Evolutionary conservation across 2,329 filamentous ascomycete genomes (phyloP).

Genomic region (Lasiodiplodia citricola): DNA sequence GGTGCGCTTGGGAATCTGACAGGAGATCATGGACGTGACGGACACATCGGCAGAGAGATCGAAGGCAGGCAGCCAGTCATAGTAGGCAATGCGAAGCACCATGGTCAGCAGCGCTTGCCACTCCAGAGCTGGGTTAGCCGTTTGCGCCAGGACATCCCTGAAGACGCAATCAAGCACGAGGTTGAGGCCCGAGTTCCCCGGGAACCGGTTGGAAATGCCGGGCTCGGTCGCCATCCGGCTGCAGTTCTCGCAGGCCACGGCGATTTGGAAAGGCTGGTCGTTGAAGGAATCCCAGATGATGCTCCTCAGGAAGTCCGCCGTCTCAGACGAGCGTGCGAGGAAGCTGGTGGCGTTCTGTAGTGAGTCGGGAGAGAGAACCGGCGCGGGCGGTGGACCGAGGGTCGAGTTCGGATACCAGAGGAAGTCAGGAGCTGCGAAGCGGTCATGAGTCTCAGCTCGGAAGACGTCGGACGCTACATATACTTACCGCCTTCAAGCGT

Average conservation of each 20-base stretch:
- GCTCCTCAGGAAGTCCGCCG: background rate
- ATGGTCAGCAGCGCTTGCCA: constrained; percentile 3
- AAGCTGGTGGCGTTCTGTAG: background rate
- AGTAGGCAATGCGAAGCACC: background rate
- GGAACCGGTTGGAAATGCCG: too few species aligned
- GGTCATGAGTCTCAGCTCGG: too few species aligned
- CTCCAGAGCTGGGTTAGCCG: background rate
- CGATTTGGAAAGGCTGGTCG: background rate
- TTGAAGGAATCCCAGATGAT: background rate
- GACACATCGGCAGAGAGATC: background rate
- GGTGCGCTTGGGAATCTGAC: background rate
- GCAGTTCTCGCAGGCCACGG: background rate
- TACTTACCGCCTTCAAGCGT: too few species aligned
- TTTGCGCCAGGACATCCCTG: background rate
- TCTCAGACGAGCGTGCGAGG: background rate
- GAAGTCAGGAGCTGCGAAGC: background rate
- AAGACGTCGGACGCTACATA: too few species aligned
- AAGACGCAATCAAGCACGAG: background rate
- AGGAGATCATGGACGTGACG: background rate
- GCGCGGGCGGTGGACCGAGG: background rate
- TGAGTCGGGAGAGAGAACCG: too few species aligned
- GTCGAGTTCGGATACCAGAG: background rate
- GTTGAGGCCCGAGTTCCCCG: background rate
- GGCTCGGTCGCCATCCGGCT: background rate
- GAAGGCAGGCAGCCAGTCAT: constrained; percentile 12